Base-by-base conservation (phyloP, 345 rosid genomes). In the Citrus medica region DNA sequence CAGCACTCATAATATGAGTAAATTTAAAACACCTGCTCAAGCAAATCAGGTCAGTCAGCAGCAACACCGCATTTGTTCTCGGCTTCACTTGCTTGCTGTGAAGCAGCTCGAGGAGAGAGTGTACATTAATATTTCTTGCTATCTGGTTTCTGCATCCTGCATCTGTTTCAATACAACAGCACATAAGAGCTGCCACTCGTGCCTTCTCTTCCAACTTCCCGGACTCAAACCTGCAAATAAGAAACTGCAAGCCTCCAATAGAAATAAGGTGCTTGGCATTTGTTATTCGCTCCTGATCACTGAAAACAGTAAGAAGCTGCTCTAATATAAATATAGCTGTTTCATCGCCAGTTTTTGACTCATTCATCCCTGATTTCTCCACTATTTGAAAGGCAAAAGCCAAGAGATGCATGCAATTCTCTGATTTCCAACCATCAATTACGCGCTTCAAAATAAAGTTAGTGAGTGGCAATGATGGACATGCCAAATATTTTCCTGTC, bases 111-210 rank as follows among this genome's bases (percentile, higher is more conserved):
- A 91, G 73, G 58, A 91, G 85, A 70, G 82, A 42, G 40, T 69
- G 75, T 33, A 53, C 84, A 56, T 82, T 83, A 28, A 88, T 79
- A 10, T 63, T 76, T 64, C 80, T 73, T 46, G 79, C 77, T 74
- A 91, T 86, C 72, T 69, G 87, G 77, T 77, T 77, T 84, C 88
- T 82, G 86, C 89, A 88, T 62, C 81, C 67, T 37, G 80, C 66
- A 76, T 89, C 91, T 78, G 88, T 89, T 83, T 91, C 88, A 28
- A 88, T 85, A 56, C 87, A 91, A 76, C 74, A 80, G 19, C 78
- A 79, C 74, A 91, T 75, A 48, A 91, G 84, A 58, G 80, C 79
- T 38, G 85, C 87, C 3, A 79, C 78, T 4, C 82, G 79, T 13
- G 62, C 69, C 77, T 78, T 89, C 81, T 83, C 90, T 71, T 83